These are phyloP conservation scores for Botryosphaeria dothidea DNA, from an alignment of 2,329 filamentous ascomycete species.

Conservation along the genomic window DNA sequence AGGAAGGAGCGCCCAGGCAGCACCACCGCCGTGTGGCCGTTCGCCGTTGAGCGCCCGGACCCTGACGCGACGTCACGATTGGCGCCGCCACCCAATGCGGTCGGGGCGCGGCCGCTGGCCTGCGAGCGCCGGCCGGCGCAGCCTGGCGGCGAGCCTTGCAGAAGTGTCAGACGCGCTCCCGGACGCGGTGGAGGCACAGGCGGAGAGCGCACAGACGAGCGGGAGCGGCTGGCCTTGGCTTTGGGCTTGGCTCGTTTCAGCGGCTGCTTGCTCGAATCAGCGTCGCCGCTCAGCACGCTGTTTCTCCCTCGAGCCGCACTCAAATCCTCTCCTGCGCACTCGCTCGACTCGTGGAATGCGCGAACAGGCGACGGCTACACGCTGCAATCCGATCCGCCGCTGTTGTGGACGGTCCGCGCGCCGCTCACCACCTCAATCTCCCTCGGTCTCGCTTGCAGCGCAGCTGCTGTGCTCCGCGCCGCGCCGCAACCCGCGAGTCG, in stretches of 20 bases:
- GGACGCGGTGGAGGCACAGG: conserved; percentile 5
- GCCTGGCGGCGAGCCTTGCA: conserved; percentile 7
- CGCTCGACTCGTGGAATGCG: not conserved
- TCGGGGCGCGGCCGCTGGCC: not conserved
- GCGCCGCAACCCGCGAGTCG: conserved; percentile 4
- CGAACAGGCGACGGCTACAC: not conserved
- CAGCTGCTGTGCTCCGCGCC: not conserved
- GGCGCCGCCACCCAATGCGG: not conserved
- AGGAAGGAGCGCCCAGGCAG: not conserved
- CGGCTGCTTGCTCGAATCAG: not conserved
- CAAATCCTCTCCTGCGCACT: not conserved
- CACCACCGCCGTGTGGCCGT: not conserved
- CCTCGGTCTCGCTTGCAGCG: not conserved
- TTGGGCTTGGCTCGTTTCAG: conserved; percentile 5
- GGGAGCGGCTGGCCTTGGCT: not conserved
- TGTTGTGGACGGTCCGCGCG: not conserved
- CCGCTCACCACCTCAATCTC: not conserved
- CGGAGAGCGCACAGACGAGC: conserved; percentile 4
- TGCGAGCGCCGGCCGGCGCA: not conserved
- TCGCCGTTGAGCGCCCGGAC: not conserved
- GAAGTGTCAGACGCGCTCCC: conserved; percentile 7
- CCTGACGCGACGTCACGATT: not conserved
- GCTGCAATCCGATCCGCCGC: not conserved
- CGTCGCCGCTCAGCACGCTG: not conserved
- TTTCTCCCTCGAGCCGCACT: not conserved